Conservation (phyloP, 1,284 basidiomycete genomes). For the Laetiporus sulphureus region DNA sequence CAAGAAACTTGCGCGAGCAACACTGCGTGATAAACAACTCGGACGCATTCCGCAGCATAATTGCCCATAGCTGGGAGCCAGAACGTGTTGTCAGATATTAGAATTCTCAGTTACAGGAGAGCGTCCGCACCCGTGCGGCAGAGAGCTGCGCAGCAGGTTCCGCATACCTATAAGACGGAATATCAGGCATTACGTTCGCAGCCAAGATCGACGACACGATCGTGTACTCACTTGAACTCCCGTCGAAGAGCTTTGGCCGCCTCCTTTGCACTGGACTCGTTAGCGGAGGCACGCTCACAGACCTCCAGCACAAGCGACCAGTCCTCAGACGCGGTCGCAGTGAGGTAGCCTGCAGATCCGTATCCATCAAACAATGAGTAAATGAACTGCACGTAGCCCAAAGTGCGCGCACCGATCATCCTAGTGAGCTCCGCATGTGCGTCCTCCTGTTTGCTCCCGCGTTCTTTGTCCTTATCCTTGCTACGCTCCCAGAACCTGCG, state of each 20-base stretch:
- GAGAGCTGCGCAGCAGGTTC: conserved; percentile 65
- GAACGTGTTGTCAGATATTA: not conserved
- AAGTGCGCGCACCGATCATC: conserved; percentile 51
- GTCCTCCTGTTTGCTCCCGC: conserved; percentile 23
- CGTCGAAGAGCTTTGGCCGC: conserved; percentile 64
- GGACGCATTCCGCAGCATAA: conserved; percentile 71
- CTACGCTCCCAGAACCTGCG: conserved; percentile 48
- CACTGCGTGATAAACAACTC: conserved; percentile 61
- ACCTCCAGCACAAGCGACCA: conserved; percentile 74
- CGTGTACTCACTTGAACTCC: conserved; percentile 62
- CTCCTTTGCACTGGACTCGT: conserved; percentile 64
- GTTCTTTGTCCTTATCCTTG: conserved; percentile 19
- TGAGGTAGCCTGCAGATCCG: conserved; percentile 50
- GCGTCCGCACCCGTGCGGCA: conserved; percentile 52
- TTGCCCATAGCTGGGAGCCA: conserved; percentile 68
- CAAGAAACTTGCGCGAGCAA: conserved; percentile 68
- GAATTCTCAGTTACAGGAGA: not conserved
- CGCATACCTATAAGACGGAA: conserved; percentile 43
- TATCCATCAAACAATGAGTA: not conserved
- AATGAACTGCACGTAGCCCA: not conserved
- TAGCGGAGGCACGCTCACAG: conserved; percentile 65
- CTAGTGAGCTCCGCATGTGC: conserved; percentile 49
- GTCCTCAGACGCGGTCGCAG: conserved; percentile 70
- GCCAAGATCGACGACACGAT: not conserved
- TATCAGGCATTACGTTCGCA: not conserved